Evolutionary conservation across 306 rosid genomes (phyloP), one percentile per base, ranked within the genome.

Genomic region (Rosa persica): DNA sequence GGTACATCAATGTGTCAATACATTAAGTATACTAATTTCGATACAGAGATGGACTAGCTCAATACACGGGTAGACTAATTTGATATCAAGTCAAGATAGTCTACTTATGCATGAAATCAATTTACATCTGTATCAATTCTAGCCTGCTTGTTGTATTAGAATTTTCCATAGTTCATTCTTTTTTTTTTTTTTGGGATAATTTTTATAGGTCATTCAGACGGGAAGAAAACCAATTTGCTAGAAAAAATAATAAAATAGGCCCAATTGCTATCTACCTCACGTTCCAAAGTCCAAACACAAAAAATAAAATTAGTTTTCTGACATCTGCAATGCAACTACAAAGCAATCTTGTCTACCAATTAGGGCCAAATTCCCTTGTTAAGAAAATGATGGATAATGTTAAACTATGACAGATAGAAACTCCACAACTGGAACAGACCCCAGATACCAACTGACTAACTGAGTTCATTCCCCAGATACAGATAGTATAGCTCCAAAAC

Each of bases 401-500:
- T 61, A 75, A 75, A 67, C 36, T 38, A 5, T 2, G 34, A 58
- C 71, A 75, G 79, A 60, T 61, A 61, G n/a, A 61, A 60, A 11
- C 79, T 75, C 34, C 79, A 27, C 79, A 3, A n/a, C 36, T 61
- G 36, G 60, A 15, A n/a, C 10, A 44, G 44, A 16, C 43, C 78
- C 78, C 70, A 74, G 68, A 75, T 43, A 27, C n/a, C 40, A 57
- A 43, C 55, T 1, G 42, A 27, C n/a, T 25, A 57, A 43, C 55
- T 1, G 42, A 62, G 40, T 15, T 34, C 68, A 62, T 12, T 30
- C 68, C 30, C 66, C 8, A 8, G 5, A 1, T 60, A n/a, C 64
- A 61, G 39, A 42, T 74, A 0, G 15, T 7, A 10, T 48, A 54
- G 11, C 48, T 23, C 68, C 46, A 60, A 43, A 60, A 38, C 78